phyloP scores from a whole-genome alignment of 192 early-diverging fungal genomes.

The Podila horticola region DNA sequence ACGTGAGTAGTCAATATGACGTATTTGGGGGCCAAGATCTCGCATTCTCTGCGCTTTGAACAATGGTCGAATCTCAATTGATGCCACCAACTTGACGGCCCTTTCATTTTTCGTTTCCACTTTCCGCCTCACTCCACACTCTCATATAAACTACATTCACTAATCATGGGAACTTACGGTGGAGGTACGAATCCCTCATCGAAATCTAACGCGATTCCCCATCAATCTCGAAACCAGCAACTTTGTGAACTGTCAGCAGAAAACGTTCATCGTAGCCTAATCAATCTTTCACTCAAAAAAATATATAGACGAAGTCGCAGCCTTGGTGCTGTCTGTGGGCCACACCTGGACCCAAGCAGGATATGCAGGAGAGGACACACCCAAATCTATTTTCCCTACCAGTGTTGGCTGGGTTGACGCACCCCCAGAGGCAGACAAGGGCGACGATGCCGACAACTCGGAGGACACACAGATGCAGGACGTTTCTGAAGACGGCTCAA shows the following conservation, averaged over 20 bases:
- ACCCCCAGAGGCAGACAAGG: conserved; percentile 31
- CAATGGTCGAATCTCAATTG: too few relatives aligned
- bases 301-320: conserved; percentile 94
- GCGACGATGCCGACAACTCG: conserved; percentile 48
- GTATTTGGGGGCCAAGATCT: too few relatives aligned
- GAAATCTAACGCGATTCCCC: background rate
- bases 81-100: too few relatives aligned
- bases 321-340: conserved; percentile 94
- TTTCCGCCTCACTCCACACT: background rate
- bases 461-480: conserved; percentile 53
- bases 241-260: background rate
- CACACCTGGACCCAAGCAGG: conserved; percentile 89
- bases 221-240: background rate
- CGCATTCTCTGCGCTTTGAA: too few relatives aligned
- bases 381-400: conserved; percentile 88
- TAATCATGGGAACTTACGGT: conserved; percentile 50
- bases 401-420: conserved; percentile 74
- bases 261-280: conserved; percentile 5
- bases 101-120: background rate
- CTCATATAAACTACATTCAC: background rate
- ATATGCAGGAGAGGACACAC: conserved; percentile 97
- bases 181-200: conserved; percentile 24
- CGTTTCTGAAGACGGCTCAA: conserved; percentile 11
- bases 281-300: background rate
- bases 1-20: too few relatives aligned